Base-by-base conservation (phyloP, 208 protist species). In the Acanthamoeba culbertsoni region DNA sequence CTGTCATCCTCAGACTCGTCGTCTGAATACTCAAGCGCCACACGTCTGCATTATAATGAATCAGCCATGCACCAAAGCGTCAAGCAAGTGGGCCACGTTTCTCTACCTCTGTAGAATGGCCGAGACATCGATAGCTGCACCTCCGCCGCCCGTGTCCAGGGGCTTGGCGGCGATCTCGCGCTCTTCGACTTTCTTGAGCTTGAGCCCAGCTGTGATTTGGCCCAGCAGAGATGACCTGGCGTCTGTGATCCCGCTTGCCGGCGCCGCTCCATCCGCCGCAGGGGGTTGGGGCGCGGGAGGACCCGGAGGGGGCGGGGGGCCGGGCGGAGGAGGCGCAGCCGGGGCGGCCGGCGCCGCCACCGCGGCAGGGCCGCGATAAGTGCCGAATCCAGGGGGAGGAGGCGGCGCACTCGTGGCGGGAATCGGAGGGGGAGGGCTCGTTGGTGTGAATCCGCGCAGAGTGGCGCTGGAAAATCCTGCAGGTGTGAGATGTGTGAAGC, bases 1-100 rank as follows among this genome's bases (percentile, higher is more conserved):
- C 93, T 82, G 62, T 86, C 75, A 23, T 43, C 37, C 6, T 75
- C 63, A 14, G 63, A 75, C n/a, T 93, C 86, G 89, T 68, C 75
- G 33, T 92, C 84, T 33, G 42, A 63, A 28, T 53, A 89, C 28
- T 93, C 94, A 45, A 91, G 77, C 12, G 94, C 94, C 92, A 94
- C 93, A 62, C 94, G 63, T 79, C 94, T 91, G 1, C 12, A 7
- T 14, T n/a, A n/a, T n/a, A n/a, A n/a, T n/a, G n/a, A n/a, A n/a
- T n/a, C n/a, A n/a, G 90, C 90, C 5, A 95, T 59, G 14, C 23
- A 23, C 23, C 51, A 59, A 14, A 59, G 14, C 51, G 14, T 23
- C 23, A 23, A 14, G 51, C 14, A n/a, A n/a, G 23, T n/a, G 14
- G 51, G 23, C 23, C 23, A 14, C 51, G 14, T 23, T 59, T 23